Evolutionary conservation across 208 protist species (phyloP).

Genomic region (Herpetomonas samuelpessoai): DNA sequence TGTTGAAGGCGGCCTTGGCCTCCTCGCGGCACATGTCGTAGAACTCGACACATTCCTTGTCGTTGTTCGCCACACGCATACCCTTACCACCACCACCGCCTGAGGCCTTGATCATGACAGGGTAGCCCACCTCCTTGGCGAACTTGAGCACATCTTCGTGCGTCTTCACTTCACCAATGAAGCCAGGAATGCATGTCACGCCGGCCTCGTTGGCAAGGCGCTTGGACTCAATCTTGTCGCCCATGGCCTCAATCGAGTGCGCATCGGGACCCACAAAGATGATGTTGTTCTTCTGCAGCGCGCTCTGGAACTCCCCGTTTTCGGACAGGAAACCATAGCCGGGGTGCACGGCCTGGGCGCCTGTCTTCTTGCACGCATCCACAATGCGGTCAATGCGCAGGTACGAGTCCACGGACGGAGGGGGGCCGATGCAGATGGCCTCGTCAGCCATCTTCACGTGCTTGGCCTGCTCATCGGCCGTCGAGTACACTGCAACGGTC

Average conservation of each 20-base stretch:
- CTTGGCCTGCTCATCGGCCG: conserved; percentile 79
- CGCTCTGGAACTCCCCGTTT: conserved; percentile 85
- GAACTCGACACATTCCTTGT: too few species aligned
- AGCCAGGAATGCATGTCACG: conserved; percentile 85
- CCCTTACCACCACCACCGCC: conserved; percentile 36
- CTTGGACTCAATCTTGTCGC: conserved; percentile 87
- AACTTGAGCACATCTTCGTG: conserved; percentile 20
- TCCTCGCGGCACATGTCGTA: conserved; percentile 70
- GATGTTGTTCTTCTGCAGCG: conserved; percentile 32
- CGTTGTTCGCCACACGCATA: conserved; percentile 78
- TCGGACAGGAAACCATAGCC: conserved; percentile 97
- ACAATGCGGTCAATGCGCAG: conserved; percentile 87
- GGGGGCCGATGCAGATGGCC: conserved; percentile 37
- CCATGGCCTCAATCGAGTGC: conserved; percentile 90
- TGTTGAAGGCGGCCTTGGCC: conserved; percentile 80
- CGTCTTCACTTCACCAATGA: conserved; percentile 42
- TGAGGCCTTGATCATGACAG: conserved; percentile 96
- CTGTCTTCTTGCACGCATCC: conserved; percentile 57
- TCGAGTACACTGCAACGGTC: conserved; percentile 93
- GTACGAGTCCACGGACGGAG: conserved; percentile 73
- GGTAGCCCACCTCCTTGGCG: conserved; percentile 72
- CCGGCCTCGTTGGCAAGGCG: conserved; percentile 79
- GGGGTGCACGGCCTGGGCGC: conserved; percentile 92
- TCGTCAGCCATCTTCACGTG: conserved; percentile 88
- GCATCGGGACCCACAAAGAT: conserved; percentile 93